These are phyloP conservation scores for Coriolopsis trogii DNA, from an alignment of 1,284 basidiomycete species.

Conservation along the genomic window DNA sequence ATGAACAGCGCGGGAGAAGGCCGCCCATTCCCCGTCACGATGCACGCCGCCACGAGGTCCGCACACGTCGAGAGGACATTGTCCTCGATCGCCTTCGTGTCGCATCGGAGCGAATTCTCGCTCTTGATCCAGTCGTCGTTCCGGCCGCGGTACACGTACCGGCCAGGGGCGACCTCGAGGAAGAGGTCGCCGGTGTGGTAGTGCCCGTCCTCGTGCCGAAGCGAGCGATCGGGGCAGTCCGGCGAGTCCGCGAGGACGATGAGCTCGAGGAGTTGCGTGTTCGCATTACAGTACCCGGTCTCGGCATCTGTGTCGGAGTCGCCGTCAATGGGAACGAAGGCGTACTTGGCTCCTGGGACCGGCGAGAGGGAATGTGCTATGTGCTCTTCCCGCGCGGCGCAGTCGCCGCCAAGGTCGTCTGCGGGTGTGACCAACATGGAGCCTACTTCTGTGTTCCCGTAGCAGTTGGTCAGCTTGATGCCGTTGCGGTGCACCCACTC, in stretches of 20 bases:
- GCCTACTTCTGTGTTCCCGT: conserved; percentile 74
- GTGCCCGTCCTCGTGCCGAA: conserved; percentile 61
- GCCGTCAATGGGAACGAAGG: conserved; percentile 55
- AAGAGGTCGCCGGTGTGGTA: conserved; percentile 80
- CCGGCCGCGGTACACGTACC: conserved; percentile 65
- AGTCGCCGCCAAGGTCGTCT: conserved; percentile 7
- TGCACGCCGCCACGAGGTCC: conserved; percentile 58
- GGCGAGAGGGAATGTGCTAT: conserved; percentile 50
- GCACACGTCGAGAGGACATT: conserved; percentile 59
- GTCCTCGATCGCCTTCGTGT: conserved; percentile 78
- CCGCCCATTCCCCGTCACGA: conserved; percentile 67
- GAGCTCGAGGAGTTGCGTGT: conserved; percentile 58
- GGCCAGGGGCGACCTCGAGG: conserved; percentile 54
- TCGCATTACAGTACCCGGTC: conserved; percentile 51
- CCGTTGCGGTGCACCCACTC: conserved; percentile 61
- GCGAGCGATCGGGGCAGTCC: conserved; percentile 65
- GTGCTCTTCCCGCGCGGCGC: conserved; percentile 28
- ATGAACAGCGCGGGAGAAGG: conserved; percentile 71
- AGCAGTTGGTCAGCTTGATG: conserved; percentile 66
- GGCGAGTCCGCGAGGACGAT: conserved; percentile 63
- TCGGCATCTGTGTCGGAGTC: conserved; percentile 36
- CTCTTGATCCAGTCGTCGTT: conserved; percentile 83
- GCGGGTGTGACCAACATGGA: conserved; percentile 57
- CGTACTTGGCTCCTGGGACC: conserved; percentile 58
- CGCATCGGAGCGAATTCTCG: conserved; percentile 70